Evolutionary conservation across 495 filamentous ascomycete species (phyloP).

Genomic region (Lineolata rhizophorae): DNA sequence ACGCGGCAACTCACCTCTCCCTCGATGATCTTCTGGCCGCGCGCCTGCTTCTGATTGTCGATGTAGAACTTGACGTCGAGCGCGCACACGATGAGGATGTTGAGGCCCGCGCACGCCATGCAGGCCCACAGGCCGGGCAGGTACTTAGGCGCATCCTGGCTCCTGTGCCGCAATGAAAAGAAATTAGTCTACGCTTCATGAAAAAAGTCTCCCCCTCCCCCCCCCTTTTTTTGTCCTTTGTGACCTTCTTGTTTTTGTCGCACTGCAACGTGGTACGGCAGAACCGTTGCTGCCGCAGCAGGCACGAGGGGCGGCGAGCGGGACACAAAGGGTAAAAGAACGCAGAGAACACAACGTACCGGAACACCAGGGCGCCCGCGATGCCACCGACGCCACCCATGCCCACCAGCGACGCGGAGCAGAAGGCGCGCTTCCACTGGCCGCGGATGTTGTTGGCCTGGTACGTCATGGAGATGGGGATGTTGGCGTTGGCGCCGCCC

Average conservation of each 20-base stretch:
- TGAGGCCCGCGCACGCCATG: slow-evolving; percentile 9
- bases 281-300: too few species aligned
- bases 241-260: too few species aligned
- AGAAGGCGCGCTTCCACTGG: slow-evolving; percentile 17
- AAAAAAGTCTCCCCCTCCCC: not conserved
- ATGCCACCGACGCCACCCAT: slow-evolving; percentile 17
- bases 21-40: slow-evolving; percentile 12
- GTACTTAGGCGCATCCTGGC: slow-evolving; percentile 10
- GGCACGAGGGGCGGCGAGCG: too few species aligned
- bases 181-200: not conserved
- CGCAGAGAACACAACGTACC: too few species aligned
- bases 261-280: too few species aligned
- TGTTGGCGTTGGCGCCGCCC: slow-evolving; percentile 38
- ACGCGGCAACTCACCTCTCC: slow-evolving; percentile 5
- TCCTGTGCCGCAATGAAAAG: too few species aligned
- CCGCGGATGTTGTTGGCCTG: slow-evolving; percentile 16
- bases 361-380: slow-evolving; percentile 12
- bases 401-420: slow-evolving; percentile 12
- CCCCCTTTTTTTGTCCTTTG: not conserved
- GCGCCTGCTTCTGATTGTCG: slow-evolving; percentile 9
- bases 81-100: slow-evolving; percentile 6
- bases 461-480: slow-evolving; percentile 24
- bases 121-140: slow-evolving; percentile 12
- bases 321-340: too few species aligned
- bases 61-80: slow-evolving; percentile 4